These are phyloP conservation scores for Drosera capensis DNA, from an alignment of 148 eudicot species.

Conservation along the genomic window DNA sequence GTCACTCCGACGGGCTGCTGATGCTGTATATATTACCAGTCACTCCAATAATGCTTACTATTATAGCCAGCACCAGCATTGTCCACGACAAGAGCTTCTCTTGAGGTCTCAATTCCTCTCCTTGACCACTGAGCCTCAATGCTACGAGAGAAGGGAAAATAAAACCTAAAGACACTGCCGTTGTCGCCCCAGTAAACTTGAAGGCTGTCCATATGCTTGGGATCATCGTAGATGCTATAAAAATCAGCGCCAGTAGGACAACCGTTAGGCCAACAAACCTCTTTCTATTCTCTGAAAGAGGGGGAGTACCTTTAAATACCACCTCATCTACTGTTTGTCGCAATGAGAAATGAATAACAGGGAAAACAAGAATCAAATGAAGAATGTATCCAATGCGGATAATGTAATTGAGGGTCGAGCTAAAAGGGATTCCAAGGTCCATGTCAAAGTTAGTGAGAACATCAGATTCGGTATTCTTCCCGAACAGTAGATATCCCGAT, in stretches of 20 bases:
- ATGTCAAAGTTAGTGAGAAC: conserved; percentile 74
- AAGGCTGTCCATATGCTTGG: conserved; percentile 96
- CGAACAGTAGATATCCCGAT: conserved; percentile 79
- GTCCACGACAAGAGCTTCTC: conserved; percentile 57
- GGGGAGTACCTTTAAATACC: conserved; percentile 43
- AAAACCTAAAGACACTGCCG: conserved; percentile 89
- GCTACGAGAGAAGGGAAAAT: conserved; percentile 82
- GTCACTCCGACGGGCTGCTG: conserved; percentile 21
- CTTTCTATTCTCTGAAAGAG: conserved; percentile 58
- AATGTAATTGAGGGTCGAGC: conserved; percentile 55
- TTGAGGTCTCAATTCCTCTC: conserved; percentile 22
- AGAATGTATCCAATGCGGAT: conserved; percentile 81
- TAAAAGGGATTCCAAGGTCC: conserved; percentile 66
- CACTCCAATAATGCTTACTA: conserved; percentile 71
- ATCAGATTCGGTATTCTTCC: conserved; percentile 71
- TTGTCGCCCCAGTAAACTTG: conserved; percentile 93
- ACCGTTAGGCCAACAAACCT: conserved; percentile 46
- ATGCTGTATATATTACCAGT: conserved; percentile 68
- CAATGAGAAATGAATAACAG: conserved; percentile 85
- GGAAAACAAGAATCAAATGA: conserved; percentile 85
- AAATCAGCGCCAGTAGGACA: conserved; percentile 40
- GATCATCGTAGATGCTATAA: conserved; percentile 74
- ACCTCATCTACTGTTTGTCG: conserved; percentile 77
- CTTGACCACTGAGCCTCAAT: conserved; percentile 44
- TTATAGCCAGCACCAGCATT: conserved; percentile 59